A percentile compares a stretch with the other conserved stretches of the same genome.
Evolutionary conservation across 805 yeast genomes (phyloP).

Genomic region (Nakazawaea laoshanensis): DNA sequence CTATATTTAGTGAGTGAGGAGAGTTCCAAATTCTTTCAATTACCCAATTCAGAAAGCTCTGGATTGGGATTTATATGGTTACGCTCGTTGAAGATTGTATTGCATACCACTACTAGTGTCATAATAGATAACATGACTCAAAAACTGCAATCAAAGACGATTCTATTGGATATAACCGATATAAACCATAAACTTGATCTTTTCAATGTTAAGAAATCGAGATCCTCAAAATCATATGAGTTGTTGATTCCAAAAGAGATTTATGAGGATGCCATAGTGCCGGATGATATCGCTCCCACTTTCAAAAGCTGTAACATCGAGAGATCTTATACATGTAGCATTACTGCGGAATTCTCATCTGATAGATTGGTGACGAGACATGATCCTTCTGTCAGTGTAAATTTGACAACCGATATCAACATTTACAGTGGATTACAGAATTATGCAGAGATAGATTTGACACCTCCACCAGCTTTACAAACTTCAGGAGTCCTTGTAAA

Average conservation of each 20-base stretch:
- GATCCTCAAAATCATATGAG: conserved; percentile 22
- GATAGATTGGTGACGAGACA: conserved; percentile 5
- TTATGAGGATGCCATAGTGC: conserved; percentile 32
- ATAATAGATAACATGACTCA: conserved; percentile 17
- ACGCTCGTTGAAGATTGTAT: conserved; percentile 26
- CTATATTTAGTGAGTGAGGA: conserved; percentile 15
- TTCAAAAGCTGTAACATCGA: conserved; percentile 49
- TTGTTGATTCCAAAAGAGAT: conserved; percentile 33
- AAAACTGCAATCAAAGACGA: conserved; percentile 11
- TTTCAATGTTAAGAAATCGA: conserved; percentile 22
- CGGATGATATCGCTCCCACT: conserved; percentile 41
- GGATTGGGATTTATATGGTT: conserved; percentile 39
- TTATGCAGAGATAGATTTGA: neutral
- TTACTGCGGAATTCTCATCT: conserved; percentile 23
- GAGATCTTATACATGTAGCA: conserved; percentile 30
- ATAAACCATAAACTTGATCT: conserved; percentile 30
- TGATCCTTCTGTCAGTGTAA: conserved; percentile 9
- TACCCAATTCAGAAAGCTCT: conserved; percentile 33
- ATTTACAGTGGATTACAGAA: conserved; percentile 17
- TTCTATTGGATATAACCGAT: conserved; percentile 29
- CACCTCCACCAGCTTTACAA: neutral
- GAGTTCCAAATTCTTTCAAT: conserved; percentile 16
- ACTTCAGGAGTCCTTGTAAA: neutral
- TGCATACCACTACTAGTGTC: conserved; percentile 19
- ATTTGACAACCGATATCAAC: conserved; percentile 13